These are phyloP conservation scores for Sedum album DNA, from an alignment of 164 flowering plant species.

Conservation along the genomic window DNA sequence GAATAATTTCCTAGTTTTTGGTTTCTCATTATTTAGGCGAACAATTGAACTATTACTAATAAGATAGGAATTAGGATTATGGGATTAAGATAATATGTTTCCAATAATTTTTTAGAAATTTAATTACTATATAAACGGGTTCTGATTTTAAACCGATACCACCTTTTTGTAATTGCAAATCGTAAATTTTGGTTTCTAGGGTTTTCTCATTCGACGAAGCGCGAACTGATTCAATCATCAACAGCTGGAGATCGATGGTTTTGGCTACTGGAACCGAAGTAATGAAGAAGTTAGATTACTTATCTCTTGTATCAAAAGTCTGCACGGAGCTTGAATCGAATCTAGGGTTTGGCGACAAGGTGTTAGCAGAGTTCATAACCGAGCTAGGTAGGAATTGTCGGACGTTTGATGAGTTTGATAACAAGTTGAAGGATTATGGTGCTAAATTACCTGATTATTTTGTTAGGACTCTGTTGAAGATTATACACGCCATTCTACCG, in stretches of 20 bases:
- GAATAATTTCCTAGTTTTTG: too few species aligned
- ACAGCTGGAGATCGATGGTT: not conserved
- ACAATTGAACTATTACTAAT: too few species aligned
- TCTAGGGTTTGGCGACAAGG: conserved; percentile 65
- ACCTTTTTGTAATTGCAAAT: too few species aligned
- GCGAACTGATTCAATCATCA: too few species aligned
- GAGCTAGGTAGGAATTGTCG: conserved; percentile 53
- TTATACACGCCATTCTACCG: conserved; percentile 77
- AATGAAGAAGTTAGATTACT: conserved; percentile 62
- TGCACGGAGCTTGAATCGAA: conserved; percentile 76
- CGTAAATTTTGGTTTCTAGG: too few species aligned
- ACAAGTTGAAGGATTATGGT: conserved; percentile 59
- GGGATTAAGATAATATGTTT: too few species aligned
- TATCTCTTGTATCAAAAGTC: conserved; percentile 85
- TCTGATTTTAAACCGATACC: too few species aligned
- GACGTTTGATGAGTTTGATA: conserved; percentile 63
- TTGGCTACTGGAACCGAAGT: conserved; percentile 15
- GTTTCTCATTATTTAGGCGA: too few species aligned
- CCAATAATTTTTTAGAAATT: too few species aligned
- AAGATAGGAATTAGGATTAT: too few species aligned
- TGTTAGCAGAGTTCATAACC: conserved; percentile 75
- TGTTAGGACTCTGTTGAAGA: conserved; percentile 60
- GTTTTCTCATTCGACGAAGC: too few species aligned
- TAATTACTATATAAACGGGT: too few species aligned
- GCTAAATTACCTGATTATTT: conserved; percentile 91